Evolutionary conservation across 257 asterid species (phyloP), one percentile per base, ranked within the genome.

Genomic region (Nicotiana knightiana): DNA sequence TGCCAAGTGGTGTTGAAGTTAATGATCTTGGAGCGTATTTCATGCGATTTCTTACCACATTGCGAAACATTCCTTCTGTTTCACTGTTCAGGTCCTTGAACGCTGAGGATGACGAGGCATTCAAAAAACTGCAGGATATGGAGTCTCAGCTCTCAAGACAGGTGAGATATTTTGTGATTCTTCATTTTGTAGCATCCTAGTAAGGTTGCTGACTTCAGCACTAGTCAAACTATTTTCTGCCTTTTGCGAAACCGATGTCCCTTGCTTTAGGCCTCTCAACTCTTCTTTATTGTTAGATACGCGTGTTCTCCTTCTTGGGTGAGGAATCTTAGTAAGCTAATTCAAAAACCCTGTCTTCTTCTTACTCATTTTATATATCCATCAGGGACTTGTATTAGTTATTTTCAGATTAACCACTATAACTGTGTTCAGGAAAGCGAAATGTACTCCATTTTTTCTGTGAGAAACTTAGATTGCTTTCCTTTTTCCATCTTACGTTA

Each of bases 1-100:
- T 84, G 84, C 81, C 91, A 21, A 85, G 87, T 85, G 93, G 92
- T 67, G 86, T 81, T 51, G 98, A 96, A 77, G 87, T 90, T 71
- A 92, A 88, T 84, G 98, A 96, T 91, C 94, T 94, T 85, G 97
- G 98, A 67, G 88, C 96, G 62, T 94, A 91, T 83, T 94, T 94
- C 87, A 93, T 90, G 94, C 91, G 90, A 80, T 91, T 94, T 85
- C 89, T 93, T 78, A 84, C 86, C 80, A 94, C 93, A 80, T 82
- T 94, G 81, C 84, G 88, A 89, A 94, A 86, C 87, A 96, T 96
- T 84, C 99, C 99, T 86, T 94, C 99, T 35, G 98, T 96, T 81
- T 91, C 99, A 70, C 88, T 96, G 55, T 94, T 93, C 68, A 90
- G 96, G 89, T 64, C 91, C 76, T 85, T 94, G 92, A 82, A 80